Conservation (phyloP, 306 rosid genomes). For the Ceratonia siliqua region DNA sequence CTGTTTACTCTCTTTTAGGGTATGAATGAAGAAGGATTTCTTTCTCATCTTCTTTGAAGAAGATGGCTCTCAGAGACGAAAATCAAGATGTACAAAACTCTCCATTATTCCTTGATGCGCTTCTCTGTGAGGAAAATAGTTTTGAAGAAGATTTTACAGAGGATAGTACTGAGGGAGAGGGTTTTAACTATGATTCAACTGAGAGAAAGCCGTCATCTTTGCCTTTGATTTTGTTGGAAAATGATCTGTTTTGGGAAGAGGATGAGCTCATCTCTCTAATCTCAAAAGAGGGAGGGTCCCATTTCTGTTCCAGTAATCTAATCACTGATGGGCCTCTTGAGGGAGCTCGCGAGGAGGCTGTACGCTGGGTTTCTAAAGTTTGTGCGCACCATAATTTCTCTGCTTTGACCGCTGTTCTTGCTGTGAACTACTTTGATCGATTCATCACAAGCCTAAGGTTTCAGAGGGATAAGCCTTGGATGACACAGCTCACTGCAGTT, state of each 20-base stretch:
- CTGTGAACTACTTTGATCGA: constrained; percentile 92
- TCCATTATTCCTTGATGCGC: constrained; percentile 53
- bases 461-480: constrained; percentile 81
- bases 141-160: constrained; percentile 49
- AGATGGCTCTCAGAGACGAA: constrained; percentile 62
- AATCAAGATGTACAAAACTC: constrained; percentile 44
- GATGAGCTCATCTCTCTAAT: constrained; percentile 63
- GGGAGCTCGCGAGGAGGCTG: constrained; percentile 57
- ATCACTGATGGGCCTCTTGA: constrained; percentile 47
- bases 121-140: constrained; percentile 67
- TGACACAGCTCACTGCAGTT: constrained; percentile 76
- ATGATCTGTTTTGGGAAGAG: constrained; percentile 67
- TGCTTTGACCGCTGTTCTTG: constrained; percentile 71
- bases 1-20: constrained; percentile 7
- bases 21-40: constrained; percentile 40
- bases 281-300: constrained; percentile 67
- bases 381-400: constrained; percentile 64
- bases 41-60: constrained; percentile 52
- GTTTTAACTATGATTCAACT: constrained; percentile 31
- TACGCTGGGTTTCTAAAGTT: constrained; percentile 72
- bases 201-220: constrained; percentile 43
- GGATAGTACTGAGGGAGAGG: constrained; percentile 35
- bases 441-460: constrained; percentile 56
- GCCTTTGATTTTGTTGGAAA: constrained; percentile 45
- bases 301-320: constrained; percentile 27